phyloP scores from a whole-genome alignment of 2,329 filamentous ascomycete species.

The Fusarium clavum region DNA sequence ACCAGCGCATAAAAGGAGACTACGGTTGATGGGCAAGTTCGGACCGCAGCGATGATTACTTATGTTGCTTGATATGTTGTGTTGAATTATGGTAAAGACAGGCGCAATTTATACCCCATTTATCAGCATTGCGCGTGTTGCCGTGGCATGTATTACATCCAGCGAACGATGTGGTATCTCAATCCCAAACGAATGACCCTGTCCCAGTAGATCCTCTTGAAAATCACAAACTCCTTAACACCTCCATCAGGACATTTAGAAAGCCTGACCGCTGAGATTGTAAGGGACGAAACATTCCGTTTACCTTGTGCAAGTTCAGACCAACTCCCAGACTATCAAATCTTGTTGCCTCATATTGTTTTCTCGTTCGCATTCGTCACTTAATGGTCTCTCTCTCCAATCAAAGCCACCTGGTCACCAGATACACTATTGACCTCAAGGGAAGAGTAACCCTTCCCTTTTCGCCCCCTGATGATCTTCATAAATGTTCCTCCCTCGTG shows the following conservation, averaged over 20 bases:
- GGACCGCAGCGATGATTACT: slow-evolving; percentile 19
- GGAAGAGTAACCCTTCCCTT: slow-evolving; percentile 55
- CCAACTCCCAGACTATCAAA: background rate
- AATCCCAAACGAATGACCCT: slow-evolving; percentile 25
- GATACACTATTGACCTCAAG: slow-evolving; percentile 50
- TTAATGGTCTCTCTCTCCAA: slow-evolving; percentile 36
- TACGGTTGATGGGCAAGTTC: slow-evolving; percentile 35
- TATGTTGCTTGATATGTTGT: background rate
- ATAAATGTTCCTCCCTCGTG: slow-evolving; percentile 49
- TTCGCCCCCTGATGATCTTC: slow-evolving; percentile 52
- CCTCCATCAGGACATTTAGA: background rate
- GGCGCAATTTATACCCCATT: background rate
- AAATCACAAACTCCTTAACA: slow-evolving; percentile 17
- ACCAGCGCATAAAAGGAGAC: slow-evolving; percentile 21
- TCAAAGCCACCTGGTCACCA: slow-evolving; percentile 45
- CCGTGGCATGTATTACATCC: background rate
- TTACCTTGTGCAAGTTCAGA: background rate
- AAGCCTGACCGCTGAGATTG: background rate
- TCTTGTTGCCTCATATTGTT: background rate
- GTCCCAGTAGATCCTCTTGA: background rate
- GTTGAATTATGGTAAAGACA: background rate
- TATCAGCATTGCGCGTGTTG: background rate
- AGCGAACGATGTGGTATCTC: slow-evolving; percentile 30
- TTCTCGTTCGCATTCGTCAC: background rate
- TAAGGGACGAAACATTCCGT: background rate